A percentile compares a stretch with the other conserved stretches of the same genome.
Conservation (phyloP, 164 flowering plant species). For the Paratinospora sagittata region DNA sequence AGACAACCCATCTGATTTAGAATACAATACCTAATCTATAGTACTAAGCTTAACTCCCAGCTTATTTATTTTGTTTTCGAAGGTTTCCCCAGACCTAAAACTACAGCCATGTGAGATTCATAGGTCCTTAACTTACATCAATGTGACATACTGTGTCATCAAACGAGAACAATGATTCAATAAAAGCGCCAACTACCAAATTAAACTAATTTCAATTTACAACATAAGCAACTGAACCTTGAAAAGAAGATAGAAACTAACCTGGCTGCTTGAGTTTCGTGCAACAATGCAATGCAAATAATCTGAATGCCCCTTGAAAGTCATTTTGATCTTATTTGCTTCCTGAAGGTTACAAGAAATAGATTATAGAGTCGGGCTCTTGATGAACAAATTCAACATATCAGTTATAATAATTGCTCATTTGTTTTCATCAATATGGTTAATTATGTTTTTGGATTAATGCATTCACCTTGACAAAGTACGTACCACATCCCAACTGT, state of each 20-base stretch:
- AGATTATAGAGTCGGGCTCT: not conserved
- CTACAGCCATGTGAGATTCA: too few species aligned
- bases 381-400: not conserved
- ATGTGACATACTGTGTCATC: too few species aligned
- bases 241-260: slow-evolving; percentile 13
- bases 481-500: slow-evolving; percentile 99
- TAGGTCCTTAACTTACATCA: too few species aligned
- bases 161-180: too few species aligned
- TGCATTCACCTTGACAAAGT: slow-evolving; percentile 29
- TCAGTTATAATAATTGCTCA: not conserved
- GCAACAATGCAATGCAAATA: slow-evolving; percentile 81
- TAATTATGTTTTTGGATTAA: not conserved
- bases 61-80: too few species aligned
- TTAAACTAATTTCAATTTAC: too few species aligned
- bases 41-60: too few species aligned
- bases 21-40: too few species aligned
- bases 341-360: slow-evolving; percentile 45
- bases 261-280: slow-evolving; percentile 71
- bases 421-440: not conserved
- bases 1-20: too few species aligned
- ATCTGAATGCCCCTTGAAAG: slow-evolving; percentile 79
- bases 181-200: too few species aligned
- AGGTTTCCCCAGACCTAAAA: too few species aligned
- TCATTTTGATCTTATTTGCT: slow-evolving; percentile 59
- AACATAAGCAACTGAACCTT: too few species aligned